A percentile compares a stretch with the other conserved stretches of the same genome.
These are phyloP conservation scores for Gymnopus androsaceus DNA, from an alignment of 1,284 basidiomycete genomes.

Conservation along the genomic window DNA sequence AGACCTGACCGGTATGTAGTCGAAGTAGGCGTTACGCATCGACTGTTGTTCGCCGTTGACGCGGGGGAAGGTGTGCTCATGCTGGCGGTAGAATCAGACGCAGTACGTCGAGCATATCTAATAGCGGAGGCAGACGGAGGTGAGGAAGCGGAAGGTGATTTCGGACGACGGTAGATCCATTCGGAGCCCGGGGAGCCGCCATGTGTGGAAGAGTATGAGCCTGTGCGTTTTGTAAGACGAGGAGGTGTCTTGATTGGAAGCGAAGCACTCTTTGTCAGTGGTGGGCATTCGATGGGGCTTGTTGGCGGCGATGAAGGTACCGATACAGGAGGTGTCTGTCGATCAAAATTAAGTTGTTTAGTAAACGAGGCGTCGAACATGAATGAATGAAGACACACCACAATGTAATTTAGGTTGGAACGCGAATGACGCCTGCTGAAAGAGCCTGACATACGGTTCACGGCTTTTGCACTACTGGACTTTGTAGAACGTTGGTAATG, in stretches of 20 bases:
- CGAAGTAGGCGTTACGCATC: conserved; percentile 9
- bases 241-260: conserved; percentile 13
- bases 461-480: conserved; percentile 19
- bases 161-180: conserved; percentile 50
- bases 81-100: conserved; percentile 17
- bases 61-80: conserved; percentile 19
- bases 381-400: too few species aligned
- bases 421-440: conserved; percentile 11
- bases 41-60: conserved; percentile 12
- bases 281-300: conserved; percentile 14
- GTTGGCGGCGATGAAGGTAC: conserved; percentile 12
- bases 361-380: not conserved
- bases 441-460: conserved; percentile 7
- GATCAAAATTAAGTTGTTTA: not conserved
- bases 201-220: conserved; percentile 23
- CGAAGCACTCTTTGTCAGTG: not conserved
- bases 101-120: conserved; percentile 17
- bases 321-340: conserved; percentile 19
- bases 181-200: conserved; percentile 29
- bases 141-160: conserved; percentile 31
- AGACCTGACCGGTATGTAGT: conserved; percentile 9
- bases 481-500: conserved; percentile 21
- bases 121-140: conserved; percentile 14
- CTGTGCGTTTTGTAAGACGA: conserved; percentile 9
- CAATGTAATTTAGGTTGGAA: not conserved